Conservation (phyloP, 331 rosid species). For the Telfairia occidentalis region DNA sequence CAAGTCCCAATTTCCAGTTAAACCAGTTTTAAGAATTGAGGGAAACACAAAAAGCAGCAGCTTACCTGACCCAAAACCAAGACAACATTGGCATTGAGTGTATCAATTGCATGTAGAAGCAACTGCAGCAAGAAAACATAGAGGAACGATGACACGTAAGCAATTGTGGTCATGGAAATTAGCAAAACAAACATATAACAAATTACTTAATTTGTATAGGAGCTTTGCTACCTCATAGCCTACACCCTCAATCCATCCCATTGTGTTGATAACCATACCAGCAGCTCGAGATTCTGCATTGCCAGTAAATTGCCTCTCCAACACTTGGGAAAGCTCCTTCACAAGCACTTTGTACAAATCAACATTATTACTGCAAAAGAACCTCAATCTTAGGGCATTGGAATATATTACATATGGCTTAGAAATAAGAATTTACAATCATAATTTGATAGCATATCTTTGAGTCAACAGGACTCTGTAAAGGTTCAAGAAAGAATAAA, state of each 20-base stretch:
- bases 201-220: conserved; percentile 7
- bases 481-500: not conserved
- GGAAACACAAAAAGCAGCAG: conserved; percentile 5
- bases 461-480: not conserved
- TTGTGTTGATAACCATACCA: conserved; percentile 94
- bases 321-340: conserved; percentile 72
- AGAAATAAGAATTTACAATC: not conserved
- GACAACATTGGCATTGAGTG: conserved; percentile 76
- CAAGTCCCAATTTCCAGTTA: not conserved
- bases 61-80: conserved; percentile 92
- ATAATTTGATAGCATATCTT: not conserved
- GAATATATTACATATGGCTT: not conserved
- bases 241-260: conserved; percentile 98
- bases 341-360: conserved; percentile 80
- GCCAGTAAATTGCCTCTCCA: conserved; percentile 73
- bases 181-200: not conserved
- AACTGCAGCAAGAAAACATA: conserved; percentile 46
- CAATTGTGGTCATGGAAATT: conserved; percentile 8
- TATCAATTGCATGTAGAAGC: conserved; percentile 78
- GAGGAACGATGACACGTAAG: not conserved
- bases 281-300: conserved; percentile 87
- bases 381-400: not conserved
- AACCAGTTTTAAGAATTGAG: not conserved
- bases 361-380: conserved; percentile 51
- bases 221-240: conserved; percentile 71